These are phyloP conservation scores for Solanum microdontum DNA, from an alignment of 257 asterid species.

Conservation along the genomic window DNA sequence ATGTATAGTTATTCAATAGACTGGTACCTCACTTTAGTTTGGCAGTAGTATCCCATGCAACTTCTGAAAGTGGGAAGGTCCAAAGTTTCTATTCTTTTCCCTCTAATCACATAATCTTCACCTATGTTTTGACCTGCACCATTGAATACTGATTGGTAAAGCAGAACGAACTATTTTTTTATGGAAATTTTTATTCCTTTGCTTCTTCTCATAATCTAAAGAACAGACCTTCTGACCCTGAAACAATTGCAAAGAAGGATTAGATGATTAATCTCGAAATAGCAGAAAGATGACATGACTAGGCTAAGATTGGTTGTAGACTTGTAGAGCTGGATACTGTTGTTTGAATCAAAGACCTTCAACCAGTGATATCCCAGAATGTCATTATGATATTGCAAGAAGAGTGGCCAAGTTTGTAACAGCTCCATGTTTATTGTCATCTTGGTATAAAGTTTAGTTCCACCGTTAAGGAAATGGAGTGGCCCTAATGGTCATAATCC, in stretches of 20 bases:
- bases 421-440: background rate
- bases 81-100: background rate
- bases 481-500: background rate
- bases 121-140: background rate
- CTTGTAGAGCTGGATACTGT: background rate
- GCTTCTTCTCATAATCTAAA: constrained; percentile 2
- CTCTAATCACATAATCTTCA: background rate
- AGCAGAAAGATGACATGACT: background rate
- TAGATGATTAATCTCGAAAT: constrained; percentile 1
- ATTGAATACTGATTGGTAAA: constrained; percentile 11
- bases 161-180: constrained; percentile 22
- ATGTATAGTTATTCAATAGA: background rate
- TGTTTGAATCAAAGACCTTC: background rate
- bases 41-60: background rate
- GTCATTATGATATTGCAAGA: background rate
- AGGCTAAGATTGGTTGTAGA: background rate
- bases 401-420: background rate
- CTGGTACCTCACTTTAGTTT: background rate
- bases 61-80: background rate
- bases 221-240: background rate
- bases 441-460: background rate
- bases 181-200: constrained; percentile 4
- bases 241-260: constrained; percentile 8
- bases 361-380: background rate
- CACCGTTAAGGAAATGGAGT: background rate